phyloP scores from a whole-genome alignment of 495 filamentous ascomycete species.

The Lepidopterella palustris region DNA sequence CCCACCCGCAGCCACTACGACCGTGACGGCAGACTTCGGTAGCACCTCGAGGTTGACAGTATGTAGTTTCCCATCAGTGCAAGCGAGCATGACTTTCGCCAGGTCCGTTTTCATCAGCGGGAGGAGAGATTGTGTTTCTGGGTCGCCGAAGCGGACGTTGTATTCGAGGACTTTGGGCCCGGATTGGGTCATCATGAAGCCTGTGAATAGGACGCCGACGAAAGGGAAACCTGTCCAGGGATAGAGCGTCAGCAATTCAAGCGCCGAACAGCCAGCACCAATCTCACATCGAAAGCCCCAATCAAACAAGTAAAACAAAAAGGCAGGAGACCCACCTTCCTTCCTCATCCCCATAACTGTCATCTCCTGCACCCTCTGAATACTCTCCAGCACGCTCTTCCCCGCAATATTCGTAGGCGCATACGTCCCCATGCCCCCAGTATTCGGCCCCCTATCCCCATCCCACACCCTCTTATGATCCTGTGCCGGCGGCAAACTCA shows the following conservation, averaged over 20 bases:
- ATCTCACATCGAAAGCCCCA: too few species aligned
- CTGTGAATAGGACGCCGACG: conserved; percentile 84
- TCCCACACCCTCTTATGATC: conserved; percentile 95
- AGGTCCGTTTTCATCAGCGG: conserved; percentile 84
- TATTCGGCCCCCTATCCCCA: conserved; percentile 87
- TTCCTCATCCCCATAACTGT: conserved; percentile 83
- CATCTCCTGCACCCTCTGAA: conserved; percentile 79
- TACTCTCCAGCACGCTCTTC: conserved; percentile 61
- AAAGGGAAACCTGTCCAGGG: too few species aligned
- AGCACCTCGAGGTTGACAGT: conserved; percentile 61
- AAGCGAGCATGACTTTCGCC: conserved; percentile 84
- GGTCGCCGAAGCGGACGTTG: conserved; percentile 94
- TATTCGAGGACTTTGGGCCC: conserved; percentile 92
- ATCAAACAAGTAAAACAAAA: neutral
- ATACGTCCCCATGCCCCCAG: conserved; percentile 97
- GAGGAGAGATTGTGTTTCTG: conserved; percentile 89
- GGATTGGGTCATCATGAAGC: conserved; percentile 84
- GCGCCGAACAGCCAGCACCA: too few species aligned
- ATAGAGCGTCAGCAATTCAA: too few species aligned
- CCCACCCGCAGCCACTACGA: conserved; percentile 89
- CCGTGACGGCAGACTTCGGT: conserved; percentile 69
- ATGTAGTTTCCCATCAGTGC: conserved; percentile 67
- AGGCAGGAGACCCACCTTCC: conserved; percentile 46
- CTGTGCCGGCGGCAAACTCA: conserved; percentile 83
- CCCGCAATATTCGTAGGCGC: conserved; percentile 74